A percentile compares a stretch with the other conserved stretches of the same genome.
phyloP scores from a whole-genome alignment of 2,329 filamentous ascomycete species.

The Didymella pinodella region DNA sequence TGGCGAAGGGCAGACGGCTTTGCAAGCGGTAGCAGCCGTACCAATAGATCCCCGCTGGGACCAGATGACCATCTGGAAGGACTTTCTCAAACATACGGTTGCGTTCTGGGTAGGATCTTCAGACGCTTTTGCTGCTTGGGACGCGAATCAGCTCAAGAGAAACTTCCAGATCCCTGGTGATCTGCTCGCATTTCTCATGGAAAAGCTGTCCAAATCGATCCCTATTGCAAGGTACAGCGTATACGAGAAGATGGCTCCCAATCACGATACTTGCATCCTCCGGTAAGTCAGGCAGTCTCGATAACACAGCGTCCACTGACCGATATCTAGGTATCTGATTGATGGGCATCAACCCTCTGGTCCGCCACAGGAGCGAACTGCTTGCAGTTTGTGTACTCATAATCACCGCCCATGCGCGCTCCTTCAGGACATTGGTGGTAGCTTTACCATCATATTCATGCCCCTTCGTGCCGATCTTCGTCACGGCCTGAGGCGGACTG shows the following conservation, averaged over 20 bases:
- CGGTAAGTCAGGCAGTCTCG: not conserved
- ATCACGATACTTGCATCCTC: constrained; percentile 19
- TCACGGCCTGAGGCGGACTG: not conserved
- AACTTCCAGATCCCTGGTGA: constrained; percentile 2
- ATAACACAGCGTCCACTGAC: not conserved
- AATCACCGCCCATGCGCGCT: constrained; percentile 22
- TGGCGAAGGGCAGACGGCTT: not conserved
- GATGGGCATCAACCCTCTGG: constrained; percentile 16
- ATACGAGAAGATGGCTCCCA: constrained; percentile 18
- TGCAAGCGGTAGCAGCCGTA: not conserved
- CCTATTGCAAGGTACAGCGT: not conserved
- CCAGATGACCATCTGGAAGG: not conserved
- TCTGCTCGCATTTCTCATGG: constrained; percentile 6
- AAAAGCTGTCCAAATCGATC: constrained; percentile 16
- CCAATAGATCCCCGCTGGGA: not conserved
- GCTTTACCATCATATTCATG: constrained; percentile 24
- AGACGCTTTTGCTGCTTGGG: not conserved
- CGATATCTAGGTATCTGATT: constrained; percentile 6
- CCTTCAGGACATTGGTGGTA: constrained; percentile 20
- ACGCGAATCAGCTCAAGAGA: constrained; percentile 9
- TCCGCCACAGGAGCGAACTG: constrained; percentile 12
- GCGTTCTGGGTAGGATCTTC: constrained; percentile 6
- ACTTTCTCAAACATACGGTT: not conserved
- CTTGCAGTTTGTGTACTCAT: constrained; percentile 20
- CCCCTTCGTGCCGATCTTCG: constrained; percentile 15